Evolutionary conservation across 805 yeast species (phyloP), one percentile per base, ranked within the genome.

Genomic region (Candida mattraensis): DNA sequence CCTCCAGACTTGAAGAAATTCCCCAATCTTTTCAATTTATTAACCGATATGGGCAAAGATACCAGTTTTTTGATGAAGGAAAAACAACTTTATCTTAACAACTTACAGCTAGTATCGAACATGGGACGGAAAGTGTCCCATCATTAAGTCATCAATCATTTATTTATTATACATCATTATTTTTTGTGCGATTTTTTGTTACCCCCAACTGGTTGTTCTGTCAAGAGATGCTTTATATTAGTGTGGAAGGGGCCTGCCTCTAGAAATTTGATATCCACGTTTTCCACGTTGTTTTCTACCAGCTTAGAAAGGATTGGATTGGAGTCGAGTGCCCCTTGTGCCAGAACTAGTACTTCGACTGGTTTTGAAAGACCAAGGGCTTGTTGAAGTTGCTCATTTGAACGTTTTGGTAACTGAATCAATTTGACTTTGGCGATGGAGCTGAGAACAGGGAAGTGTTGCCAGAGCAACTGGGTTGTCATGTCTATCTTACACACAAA

Each of bases 371-470:
- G 15, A 2, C 42, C 48, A 11, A 58, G 26, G 3, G 50, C 47
- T 5, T 34, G 18, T 15, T 45, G 43, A 4, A 60, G 28, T 33
- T 28, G 39, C n/a, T 17, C 23, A 18, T 54, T 47, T 4, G 63
- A 50, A 7, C 66, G 74, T 37, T 63, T 66, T 2, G 88, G 88
- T 17, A 83, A 60, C 42, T 78, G 83, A 2, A 83, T 67, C 28
- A 83, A 58, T 41, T 76, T 80, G 4, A 78, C 78, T 0, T 70
- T 64, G 0, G 83, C 69, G 17, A 76, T 63, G 35, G 60, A 70
- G 17, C 76, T 56, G 23, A 83, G 55, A 3, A 72, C 60, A 0
- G 91, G 91, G 26, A 83, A 66, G 31, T 75, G 81, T 41, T 73
- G 70, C 5, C 74, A 61, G 25, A 83, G 48, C 2, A 83, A 58